Percentiles rank a stretch among this genome's conserved stretches.
Evolutionary conservation across 1,284 basidiomycete genomes (phyloP).

Genomic region (Bjerkandera adusta): DNA sequence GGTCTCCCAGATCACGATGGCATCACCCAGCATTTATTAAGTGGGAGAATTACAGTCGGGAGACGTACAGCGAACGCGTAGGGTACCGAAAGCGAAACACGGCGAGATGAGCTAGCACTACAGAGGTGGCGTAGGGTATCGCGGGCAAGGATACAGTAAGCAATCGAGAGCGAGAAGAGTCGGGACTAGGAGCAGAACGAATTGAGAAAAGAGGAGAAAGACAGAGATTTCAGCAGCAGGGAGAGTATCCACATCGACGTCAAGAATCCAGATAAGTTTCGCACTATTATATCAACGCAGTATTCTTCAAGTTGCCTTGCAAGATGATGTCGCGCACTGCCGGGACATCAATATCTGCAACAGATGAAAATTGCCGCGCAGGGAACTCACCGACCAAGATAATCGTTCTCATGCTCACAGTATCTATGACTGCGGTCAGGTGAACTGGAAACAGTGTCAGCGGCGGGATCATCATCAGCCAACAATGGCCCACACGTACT

Average conservation of each 20-base stretch:
- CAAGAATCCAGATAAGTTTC: background rate
- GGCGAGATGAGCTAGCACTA: too few relatives aligned
- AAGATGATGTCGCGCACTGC: conserved; percentile 46
- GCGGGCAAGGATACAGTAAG: conserved; percentile 1
- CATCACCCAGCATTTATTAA: too few relatives aligned
- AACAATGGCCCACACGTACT: conserved; percentile 40
- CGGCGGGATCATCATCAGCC: background rate
- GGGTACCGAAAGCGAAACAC: background rate
- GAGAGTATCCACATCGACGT: conserved; percentile 1
- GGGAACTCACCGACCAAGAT: conserved; percentile 37
- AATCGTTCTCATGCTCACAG: conserved; percentile 37
- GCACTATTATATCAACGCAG: conserved; percentile 27
- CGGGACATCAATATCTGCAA: background rate
- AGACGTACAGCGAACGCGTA: background rate
- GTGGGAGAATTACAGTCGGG: too few relatives aligned
- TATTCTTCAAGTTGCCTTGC: conserved; percentile 36
- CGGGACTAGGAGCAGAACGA: background rate
- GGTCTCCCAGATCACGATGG: too few relatives aligned
- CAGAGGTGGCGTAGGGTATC: too few relatives aligned
- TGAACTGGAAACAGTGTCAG: conserved; percentile 47
- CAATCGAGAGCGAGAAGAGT: background rate
- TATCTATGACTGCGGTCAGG: conserved; percentile 76
- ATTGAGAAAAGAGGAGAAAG: background rate
- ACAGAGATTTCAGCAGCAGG: background rate
- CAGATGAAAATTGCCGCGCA: background rate